A percentile compares a stretch with the other conserved stretches of the same genome.
Evolutionary conservation across 345 rosid genomes (phyloP).

Genomic region (Theobroma cacao): DNA sequence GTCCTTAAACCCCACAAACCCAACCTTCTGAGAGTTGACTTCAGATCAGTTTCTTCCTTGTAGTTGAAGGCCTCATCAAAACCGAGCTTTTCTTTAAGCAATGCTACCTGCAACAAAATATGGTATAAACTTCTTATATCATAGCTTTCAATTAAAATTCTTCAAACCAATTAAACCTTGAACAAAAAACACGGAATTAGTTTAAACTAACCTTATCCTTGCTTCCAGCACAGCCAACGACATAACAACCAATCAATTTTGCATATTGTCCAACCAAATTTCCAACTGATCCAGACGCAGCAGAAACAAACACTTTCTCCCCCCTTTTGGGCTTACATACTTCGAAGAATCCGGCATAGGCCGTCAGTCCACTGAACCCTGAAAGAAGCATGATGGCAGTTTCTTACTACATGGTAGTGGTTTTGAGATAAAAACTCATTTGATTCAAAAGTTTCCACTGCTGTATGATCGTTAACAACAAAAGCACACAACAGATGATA

Average conservation of each 20-base stretch:
- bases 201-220: slow-evolving; percentile 19
- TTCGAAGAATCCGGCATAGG: slow-evolving; percentile 24
- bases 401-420: background rate
- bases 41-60: slow-evolving; percentile 25
- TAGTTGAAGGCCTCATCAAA: slow-evolving; percentile 31
- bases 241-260: slow-evolving; percentile 16
- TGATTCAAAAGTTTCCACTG: background rate
- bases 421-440: background rate
- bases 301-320: slow-evolving; percentile 26
- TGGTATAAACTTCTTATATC: background rate
- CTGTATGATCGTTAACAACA: background rate
- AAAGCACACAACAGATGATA: too few species aligned
- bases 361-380: slow-evolving; percentile 24
- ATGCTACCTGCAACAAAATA: slow-evolving; percentile 10
- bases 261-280: slow-evolving; percentile 26
- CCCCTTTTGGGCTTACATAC: slow-evolving; percentile 27
- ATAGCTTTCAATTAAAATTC: background rate
- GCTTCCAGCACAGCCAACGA: slow-evolving; percentile 31
- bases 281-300: slow-evolving; percentile 29
- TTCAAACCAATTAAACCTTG: background rate
- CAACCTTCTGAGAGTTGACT: slow-evolving; percentile 19
- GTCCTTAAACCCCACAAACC: too few species aligned
- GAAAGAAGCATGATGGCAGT: background rate
- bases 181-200: background rate
- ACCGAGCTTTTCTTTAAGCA: slow-evolving; percentile 26